These are phyloP conservation scores for Acer negundo DNA, from an alignment of 345 rosid species.

Conservation along the genomic window DNA sequence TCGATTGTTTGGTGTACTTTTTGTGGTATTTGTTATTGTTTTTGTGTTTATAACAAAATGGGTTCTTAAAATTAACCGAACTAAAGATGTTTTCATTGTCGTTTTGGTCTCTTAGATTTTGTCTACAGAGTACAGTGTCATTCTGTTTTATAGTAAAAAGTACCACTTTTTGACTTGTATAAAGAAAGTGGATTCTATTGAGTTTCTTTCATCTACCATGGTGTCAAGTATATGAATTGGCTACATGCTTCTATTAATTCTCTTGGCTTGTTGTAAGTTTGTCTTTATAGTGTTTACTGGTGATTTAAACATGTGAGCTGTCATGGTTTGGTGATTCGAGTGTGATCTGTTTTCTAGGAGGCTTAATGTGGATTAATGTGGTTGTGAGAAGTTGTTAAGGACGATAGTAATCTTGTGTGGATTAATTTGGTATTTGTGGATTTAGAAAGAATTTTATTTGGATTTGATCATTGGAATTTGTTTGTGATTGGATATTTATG, in stretches of 20 bases:
- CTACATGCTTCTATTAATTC: not conserved
- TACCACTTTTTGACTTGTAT: not conserved
- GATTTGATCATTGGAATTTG: no score
- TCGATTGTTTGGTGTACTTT: no score
- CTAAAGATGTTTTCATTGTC: not conserved
- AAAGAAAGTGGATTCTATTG: not conserved
- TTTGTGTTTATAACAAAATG: not conserved
- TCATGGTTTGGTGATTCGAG: not conserved
- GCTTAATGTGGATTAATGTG: not conserved
- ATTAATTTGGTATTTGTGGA: no score
- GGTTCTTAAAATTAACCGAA: not conserved
- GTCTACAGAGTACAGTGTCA: not conserved
- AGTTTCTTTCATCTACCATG: not conserved
- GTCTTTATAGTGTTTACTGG: not conserved
- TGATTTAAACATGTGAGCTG: not conserved
- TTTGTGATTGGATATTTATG: no score
- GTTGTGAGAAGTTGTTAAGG: not conserved
- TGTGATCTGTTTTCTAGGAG: not conserved
- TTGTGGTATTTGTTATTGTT: not conserved
- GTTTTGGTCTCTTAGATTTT: conserved; percentile 5
- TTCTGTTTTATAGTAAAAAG: not conserved
- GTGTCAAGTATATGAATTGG: not conserved
- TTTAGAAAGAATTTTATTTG: no score
- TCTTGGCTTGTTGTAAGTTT: not conserved
- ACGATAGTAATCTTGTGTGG: not conserved